Percentiles rank a stretch among this genome's conserved stretches.
Conservation (phyloP, 164 flowering plant genomes). For the Aristolochia fimbriata region DNA sequence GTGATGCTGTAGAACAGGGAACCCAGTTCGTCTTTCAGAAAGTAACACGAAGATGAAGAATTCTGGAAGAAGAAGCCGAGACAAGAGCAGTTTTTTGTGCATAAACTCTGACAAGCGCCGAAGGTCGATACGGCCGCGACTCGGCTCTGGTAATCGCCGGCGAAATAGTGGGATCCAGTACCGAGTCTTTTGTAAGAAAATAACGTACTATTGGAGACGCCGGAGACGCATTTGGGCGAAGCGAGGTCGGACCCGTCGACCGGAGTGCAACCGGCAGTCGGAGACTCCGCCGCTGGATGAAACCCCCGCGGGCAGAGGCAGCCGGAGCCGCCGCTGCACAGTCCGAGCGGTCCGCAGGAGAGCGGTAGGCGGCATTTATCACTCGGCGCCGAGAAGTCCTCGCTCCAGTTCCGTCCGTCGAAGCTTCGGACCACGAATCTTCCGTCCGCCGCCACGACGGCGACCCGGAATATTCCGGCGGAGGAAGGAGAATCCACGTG, state of each 20-base stretch:
- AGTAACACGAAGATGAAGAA: conserved; percentile 57
- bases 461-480: conserved; percentile 31
- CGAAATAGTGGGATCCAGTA: conserved; percentile 40
- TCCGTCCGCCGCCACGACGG: conserved; percentile 40
- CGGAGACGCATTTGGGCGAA: conserved; percentile 22
- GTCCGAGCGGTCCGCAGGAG: conserved; percentile 49
- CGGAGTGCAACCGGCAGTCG: conserved; percentile 33
- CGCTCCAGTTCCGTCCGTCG: conserved; percentile 13
- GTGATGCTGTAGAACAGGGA: conserved; percentile 30
- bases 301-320: conserved; percentile 64
- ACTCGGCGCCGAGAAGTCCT: conserved; percentile 37
- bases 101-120: conserved; percentile 43
- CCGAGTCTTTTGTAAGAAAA: conserved; percentile 41
- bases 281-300: conserved; percentile 2
- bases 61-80: conserved; percentile 55
- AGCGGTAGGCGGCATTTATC: conserved; percentile 49
- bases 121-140: conserved; percentile 17
- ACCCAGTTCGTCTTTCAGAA: conserved; percentile 40
- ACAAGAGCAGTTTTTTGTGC: conserved; percentile 64
- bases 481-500: too few species aligned
- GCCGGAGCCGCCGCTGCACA: conserved; percentile 31
- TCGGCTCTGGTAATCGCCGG: conserved; percentile 31
- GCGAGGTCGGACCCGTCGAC: conserved; percentile 22
- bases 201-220: conserved; percentile 6
- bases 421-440: conserved; percentile 33